Evolutionary conservation across 306 rosid species (phyloP).

Genomic region (Prunus padus): DNA sequence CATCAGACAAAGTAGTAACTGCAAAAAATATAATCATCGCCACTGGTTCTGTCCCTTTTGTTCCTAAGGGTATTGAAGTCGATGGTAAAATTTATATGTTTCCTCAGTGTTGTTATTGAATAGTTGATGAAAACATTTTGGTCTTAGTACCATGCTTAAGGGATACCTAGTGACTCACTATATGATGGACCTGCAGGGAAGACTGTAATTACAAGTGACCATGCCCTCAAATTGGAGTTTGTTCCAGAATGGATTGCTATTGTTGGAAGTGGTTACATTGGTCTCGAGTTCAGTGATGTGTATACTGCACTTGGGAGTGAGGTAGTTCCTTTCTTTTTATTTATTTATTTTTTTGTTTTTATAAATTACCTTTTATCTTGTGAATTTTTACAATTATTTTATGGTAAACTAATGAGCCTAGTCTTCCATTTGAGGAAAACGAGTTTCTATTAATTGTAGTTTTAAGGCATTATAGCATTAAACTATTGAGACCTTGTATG

Average conservation of each 20-base stretch:
- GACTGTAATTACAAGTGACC: conserved; percentile 97
- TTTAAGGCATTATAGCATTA: background rate
- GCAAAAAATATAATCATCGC: conserved; percentile 93
- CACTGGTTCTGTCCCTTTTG: conserved; percentile 96
- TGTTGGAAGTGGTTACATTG: conserved; percentile 98
- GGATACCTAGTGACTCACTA: conserved; percentile 13
- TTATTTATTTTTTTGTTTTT: background rate
- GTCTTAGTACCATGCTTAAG: background rate
- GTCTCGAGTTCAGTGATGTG: conserved; percentile 98
- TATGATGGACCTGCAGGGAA: conserved; percentile 60
- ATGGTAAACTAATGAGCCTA: background rate
- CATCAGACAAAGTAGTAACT: conserved; percentile 69
- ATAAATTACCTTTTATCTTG: background rate
- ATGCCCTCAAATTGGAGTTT: conserved; percentile 92
- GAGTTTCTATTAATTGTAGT: background rate
- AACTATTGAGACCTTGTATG: background rate
- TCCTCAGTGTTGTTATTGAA: background rate
- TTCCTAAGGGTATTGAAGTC: conserved; percentile 95
- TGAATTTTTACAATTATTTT: background rate
- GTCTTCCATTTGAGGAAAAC: background rate
- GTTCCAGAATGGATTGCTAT: conserved; percentile 99
- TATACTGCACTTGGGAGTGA: conserved; percentile 99
- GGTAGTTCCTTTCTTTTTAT: conserved; percentile 46
- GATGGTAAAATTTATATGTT: conserved; percentile 58
- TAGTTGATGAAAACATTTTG: background rate